Evolutionary conservation across 208 protist species (phyloP).

Genomic region (Strigomonas culicis): DNA sequence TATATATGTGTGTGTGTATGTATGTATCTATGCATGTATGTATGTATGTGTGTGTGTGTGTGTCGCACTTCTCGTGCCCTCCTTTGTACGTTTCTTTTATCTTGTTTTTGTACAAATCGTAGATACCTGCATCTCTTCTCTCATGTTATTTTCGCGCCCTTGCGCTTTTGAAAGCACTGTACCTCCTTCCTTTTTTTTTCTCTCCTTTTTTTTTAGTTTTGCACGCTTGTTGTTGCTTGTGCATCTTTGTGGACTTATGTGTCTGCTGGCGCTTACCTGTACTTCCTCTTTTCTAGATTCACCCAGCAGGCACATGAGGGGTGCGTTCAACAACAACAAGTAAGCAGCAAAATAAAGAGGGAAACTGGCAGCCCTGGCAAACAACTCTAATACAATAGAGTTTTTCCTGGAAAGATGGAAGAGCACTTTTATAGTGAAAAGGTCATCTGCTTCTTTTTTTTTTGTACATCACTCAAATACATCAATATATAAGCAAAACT

Average conservation of each 20-base stretch:
- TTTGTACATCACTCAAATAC: constrained; percentile 6
- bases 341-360: too few species aligned
- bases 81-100: constrained; percentile 15
- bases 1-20: constrained; percentile 1
- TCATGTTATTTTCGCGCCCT: background rate
- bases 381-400: too few species aligned
- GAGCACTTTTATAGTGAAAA: background rate
- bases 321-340: too few species aligned
- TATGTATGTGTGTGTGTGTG: constrained; percentile 13
- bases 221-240: background rate
- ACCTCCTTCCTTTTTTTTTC: constrained; percentile 18
- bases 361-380: too few species aligned
- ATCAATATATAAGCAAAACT: too few species aligned
- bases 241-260: too few species aligned
- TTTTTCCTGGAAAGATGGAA: too few species aligned
- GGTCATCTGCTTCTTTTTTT: constrained; percentile 5
- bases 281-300: background rate
- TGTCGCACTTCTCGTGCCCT: too few species aligned
- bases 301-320: too few species aligned
- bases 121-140: too few species aligned
- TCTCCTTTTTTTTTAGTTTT: background rate
- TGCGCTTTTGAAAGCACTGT: background rate
- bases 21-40: constrained; percentile 11
- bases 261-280: background rate
- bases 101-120: constrained; percentile 8